A percentile compares a stretch with the other conserved stretches of the same genome.
These are phyloP conservation scores for Auxenochlorella pyrenoidosa DNA, from an alignment of 139 green algal species.

Conservation along the genomic window DNA sequence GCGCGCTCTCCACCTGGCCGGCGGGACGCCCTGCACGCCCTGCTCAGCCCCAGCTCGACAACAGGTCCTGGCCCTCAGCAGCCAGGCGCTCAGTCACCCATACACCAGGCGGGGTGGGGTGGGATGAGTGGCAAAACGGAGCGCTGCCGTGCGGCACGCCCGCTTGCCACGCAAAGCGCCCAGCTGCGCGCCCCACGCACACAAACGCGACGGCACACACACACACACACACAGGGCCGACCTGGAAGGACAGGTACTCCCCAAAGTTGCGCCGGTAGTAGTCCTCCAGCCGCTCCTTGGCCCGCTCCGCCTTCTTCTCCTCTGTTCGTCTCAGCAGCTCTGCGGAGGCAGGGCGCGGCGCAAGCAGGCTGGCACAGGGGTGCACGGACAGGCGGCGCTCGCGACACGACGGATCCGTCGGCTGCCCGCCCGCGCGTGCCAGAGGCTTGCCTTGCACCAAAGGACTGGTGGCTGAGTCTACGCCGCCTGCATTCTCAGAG, in stretches of 20 bases:
- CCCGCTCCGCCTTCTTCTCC: constrained; percentile 50
- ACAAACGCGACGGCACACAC: too few relatives aligned
- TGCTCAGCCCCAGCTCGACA: too few relatives aligned
- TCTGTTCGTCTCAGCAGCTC: constrained; percentile 52
- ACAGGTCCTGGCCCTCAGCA: too few relatives aligned
- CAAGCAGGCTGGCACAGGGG: not conserved
- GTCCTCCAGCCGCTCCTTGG: constrained; percentile 47
- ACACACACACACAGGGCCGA: too few relatives aligned
- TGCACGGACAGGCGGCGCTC: not conserved
- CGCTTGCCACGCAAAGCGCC: too few relatives aligned
- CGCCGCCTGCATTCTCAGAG: constrained; percentile 23
- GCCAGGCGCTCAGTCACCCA: too few relatives aligned
- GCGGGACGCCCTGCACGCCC: too few relatives aligned
- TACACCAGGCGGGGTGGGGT: too few relatives aligned
- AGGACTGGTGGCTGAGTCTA: constrained; percentile 6
- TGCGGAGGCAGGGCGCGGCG: not conserved
- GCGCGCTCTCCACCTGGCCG: too few relatives aligned
- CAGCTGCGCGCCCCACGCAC: too few relatives aligned
- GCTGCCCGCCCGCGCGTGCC: too few relatives aligned
- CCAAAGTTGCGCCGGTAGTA: constrained; percentile 54
- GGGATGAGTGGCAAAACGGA: not conserved
- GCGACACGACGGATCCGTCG: too few relatives aligned
- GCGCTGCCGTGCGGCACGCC: not conserved
- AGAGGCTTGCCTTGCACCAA: constrained; percentile 15
- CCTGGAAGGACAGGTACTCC: constrained; percentile 31